phyloP scores from a whole-genome alignment of 371 early-diverging fungal genomes.

The Mucor irregularis region DNA sequence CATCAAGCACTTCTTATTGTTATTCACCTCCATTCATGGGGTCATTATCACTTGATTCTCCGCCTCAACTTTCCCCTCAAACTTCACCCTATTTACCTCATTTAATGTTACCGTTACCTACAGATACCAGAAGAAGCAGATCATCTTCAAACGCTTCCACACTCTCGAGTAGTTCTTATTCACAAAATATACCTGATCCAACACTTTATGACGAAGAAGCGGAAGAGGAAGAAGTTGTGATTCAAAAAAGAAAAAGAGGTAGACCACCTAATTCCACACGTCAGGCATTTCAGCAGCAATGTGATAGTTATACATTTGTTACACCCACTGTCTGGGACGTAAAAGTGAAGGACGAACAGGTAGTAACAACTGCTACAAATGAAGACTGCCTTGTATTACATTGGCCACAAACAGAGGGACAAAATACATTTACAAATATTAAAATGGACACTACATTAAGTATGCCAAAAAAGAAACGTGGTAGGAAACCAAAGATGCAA shows the following conservation, averaged over 20 bases:
- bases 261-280: constrained; percentile 43
- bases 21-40: constrained; percentile 15
- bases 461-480: constrained; percentile 50
- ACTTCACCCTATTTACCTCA: constrained; percentile 2
- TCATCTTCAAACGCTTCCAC: constrained; percentile 38
- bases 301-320: constrained; percentile 30
- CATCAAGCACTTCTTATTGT: constrained; percentile 4
- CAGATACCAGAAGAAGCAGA: constrained; percentile 20
- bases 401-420: constrained; percentile 4
- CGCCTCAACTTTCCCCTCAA: constrained; percentile 17
- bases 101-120: constrained; percentile 11
- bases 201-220: constrained; percentile 5
- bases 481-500: constrained; percentile 49
- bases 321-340: constrained; percentile 37
- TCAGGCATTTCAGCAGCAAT: constrained; percentile 5
- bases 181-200: constrained; percentile 27
- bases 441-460: constrained; percentile 36
- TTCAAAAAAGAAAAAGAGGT: constrained; percentile 43
- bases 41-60: constrained; percentile 29
- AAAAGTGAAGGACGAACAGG: constrained; percentile 2
- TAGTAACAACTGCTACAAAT: not conserved
- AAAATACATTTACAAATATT: constrained; percentile 35
- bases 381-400: constrained; percentile 3
- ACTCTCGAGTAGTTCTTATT: constrained; percentile 9
- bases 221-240: not conserved